Base-by-base conservation (phyloP, 768 basidiomycete species). In the Lactarius deliciosus region DNA sequence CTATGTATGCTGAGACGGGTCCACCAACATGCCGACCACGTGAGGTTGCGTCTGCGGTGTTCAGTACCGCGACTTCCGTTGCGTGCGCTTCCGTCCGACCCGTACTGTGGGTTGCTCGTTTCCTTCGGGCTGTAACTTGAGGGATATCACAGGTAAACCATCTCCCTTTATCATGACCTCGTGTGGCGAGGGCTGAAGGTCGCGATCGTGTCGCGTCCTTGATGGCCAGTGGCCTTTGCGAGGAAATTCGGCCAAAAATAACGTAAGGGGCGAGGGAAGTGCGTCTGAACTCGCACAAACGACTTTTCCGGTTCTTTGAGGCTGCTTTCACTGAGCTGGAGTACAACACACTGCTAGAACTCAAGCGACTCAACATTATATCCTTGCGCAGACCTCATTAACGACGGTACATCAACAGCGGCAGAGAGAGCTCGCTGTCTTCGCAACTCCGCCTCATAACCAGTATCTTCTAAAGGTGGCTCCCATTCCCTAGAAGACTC, bases 391-490 rank as follows among this genome's bases (percentile, higher is more conserved):
- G 75, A 74, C 64, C 73, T 71, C 8, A 60, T 56, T 40, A 78
- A 64, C 70, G 71, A 72, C 7, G 64, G 68, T 5, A 71, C 64
- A 41, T 77, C 76, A 11, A 78, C 76, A 6, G 76, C 76, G 41
- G 69, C 70, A 4, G 70, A 73, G 11, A 60, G 65, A 1, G 77
- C 77, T 18, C 71, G 75, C 2, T 65, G 40, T 3, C 67, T 70
- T 32, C 77, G 71, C 5, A 66, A 38, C 25, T 68, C 61, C 2
- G 75, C 76, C 36, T 77, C 74, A 13, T 57, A 61, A 13, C 69
- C 68, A 8, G 73, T 73, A 57, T 78, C 77, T 62, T 77, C 77
- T 32, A 60, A 68, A 9, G 75, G 55, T 22, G 74, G 76, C 20
- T 74, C 75, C 34, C 69, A 64, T 15, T 69, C 58, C 53, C 77